Percentiles rank a stretch among this genome's conserved stretches.
Evolutionary conservation across 345 rosid genomes (phyloP).

Genomic region (Microthlaspi erraticum): DNA sequence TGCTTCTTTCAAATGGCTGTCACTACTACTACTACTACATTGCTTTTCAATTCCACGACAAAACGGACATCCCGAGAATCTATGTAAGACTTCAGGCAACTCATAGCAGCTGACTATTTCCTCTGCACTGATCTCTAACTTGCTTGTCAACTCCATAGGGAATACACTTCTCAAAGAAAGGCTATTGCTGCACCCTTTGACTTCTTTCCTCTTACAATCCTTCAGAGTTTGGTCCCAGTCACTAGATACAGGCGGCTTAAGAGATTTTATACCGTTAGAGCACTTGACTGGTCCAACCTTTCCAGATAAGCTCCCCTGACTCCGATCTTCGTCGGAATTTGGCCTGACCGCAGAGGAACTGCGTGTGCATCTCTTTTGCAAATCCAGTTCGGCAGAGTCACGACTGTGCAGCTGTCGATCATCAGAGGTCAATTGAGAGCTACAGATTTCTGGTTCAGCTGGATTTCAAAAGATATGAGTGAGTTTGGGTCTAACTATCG

Average conservation of each 20-base stretch:
- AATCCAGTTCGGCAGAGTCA: constrained; percentile 61
- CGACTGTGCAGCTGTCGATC: constrained; percentile 57
- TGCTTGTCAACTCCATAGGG: constrained; percentile 61
- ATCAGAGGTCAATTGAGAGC: constrained; percentile 52
- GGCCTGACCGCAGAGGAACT: constrained; percentile 69
- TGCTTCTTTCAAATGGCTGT: constrained; percentile 68
- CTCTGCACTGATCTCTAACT: constrained; percentile 84
- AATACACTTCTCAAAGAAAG: constrained; percentile 58
- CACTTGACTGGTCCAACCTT: constrained; percentile 46
- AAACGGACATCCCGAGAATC: constrained; percentile 62
- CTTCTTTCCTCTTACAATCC: constrained; percentile 43
- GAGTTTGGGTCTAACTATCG: constrained; percentile 14
- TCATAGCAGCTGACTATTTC: constrained; percentile 87
- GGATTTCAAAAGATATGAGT: constrained; percentile 42
- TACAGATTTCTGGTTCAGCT: constrained; percentile 54
- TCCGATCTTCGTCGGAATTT: constrained; percentile 58
- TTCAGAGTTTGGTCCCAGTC: constrained; percentile 6
- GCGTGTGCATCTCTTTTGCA: constrained; percentile 69
- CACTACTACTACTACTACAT: constrained; percentile 48
- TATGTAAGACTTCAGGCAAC: constrained; percentile 72
- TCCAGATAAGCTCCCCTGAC: constrained; percentile 51
- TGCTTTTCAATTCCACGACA: constrained; percentile 59
- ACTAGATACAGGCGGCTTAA: constrained; percentile 17
- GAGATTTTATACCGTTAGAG: constrained; percentile 31
- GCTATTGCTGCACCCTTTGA: constrained; percentile 67